phyloP scores from a whole-genome alignment of 2,329 filamentous ascomycete genomes.

The Metarhizium sp. region DNA sequence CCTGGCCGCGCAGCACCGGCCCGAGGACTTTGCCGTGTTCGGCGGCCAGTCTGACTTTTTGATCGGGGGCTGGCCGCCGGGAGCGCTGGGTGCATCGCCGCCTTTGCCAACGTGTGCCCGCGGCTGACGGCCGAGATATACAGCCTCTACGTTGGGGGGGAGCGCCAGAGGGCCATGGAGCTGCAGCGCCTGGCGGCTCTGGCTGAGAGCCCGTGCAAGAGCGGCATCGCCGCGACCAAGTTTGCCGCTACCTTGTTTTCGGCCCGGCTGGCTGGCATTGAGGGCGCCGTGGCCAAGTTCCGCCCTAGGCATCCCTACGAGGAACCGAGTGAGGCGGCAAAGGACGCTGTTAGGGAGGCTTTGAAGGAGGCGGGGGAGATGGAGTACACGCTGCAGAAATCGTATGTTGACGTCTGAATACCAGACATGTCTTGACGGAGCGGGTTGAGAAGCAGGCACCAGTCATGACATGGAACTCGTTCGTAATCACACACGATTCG shows the following conservation, averaged over 20 bases:
- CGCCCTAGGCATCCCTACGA: slow-evolving; percentile 10
- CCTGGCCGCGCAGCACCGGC: slow-evolving; percentile 39
- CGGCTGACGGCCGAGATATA: slow-evolving; percentile 30
- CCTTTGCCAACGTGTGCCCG: slow-evolving; percentile 54
- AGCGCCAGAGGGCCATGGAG: slow-evolving; percentile 1
- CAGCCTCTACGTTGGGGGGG: slow-evolving; percentile 3
- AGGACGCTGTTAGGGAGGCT: background rate
- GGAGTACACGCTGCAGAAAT: slow-evolving; percentile 5
- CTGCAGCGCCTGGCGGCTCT: slow-evolving; percentile 7
- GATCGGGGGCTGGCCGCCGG: slow-evolving; percentile 48
- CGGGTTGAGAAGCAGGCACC: background rate
- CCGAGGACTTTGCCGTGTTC: slow-evolving; percentile 54
- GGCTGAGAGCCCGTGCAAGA: slow-evolving; percentile 10
- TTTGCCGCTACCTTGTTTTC: slow-evolving; percentile 7
- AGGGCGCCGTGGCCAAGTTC: slow-evolving; percentile 7
- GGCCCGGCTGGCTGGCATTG: slow-evolving; percentile 8
- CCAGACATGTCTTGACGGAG: background rate
- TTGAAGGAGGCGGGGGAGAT: slow-evolving; percentile 5
- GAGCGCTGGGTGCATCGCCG: slow-evolving; percentile 51
- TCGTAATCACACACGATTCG: too few species aligned
- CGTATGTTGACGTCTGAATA: too few species aligned
- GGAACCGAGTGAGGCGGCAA: slow-evolving; percentile 2
- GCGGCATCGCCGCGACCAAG: slow-evolving; percentile 7
- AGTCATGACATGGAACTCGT: slow-evolving; percentile 7
- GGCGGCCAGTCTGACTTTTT: slow-evolving; percentile 68